Evolutionary conservation across 2,329 filamentous ascomycete species (phyloP).

Genomic region (Colletotrichum sp.): DNA sequence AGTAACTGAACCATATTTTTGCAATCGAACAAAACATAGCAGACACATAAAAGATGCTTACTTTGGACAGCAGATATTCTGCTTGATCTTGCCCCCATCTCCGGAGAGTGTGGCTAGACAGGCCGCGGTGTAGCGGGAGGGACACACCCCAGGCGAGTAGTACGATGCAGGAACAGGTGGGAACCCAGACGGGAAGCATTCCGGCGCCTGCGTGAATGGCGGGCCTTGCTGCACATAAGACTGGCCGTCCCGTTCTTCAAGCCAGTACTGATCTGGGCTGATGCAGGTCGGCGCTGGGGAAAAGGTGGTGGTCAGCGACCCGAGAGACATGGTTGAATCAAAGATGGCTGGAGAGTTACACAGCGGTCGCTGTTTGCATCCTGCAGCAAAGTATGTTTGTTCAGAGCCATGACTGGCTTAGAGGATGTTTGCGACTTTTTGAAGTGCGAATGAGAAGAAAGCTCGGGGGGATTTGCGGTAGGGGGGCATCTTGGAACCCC

Average conservation of each 20-base stretch:
- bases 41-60: neutral
- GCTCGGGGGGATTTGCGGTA: neutral
- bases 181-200: neutral
- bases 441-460: neutral
- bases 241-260: neutral
- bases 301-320: neutral
- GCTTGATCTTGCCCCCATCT: neutral
- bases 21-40: neutral
- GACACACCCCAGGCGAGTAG: neutral
- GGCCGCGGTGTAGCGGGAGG: neutral
- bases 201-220: neutral
- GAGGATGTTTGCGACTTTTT: neutral
- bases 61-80: neutral
- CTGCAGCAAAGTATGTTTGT: neutral
- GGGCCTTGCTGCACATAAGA: neutral
- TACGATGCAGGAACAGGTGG: neutral
- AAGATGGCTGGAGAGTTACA: neutral
- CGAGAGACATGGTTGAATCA: neutral
- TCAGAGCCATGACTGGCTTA: neutral
- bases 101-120: neutral
- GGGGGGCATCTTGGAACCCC: neutral
- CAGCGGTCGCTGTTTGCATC: neutral
- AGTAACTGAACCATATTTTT: neutral
- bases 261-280: neutral
- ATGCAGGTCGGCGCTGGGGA: neutral